A percentile compares a stretch with the other conserved stretches of the same genome.
phyloP scores from a whole-genome alignment of 2,329 filamentous ascomycete species.

The Phialemoniopsis sp. region DNA sequence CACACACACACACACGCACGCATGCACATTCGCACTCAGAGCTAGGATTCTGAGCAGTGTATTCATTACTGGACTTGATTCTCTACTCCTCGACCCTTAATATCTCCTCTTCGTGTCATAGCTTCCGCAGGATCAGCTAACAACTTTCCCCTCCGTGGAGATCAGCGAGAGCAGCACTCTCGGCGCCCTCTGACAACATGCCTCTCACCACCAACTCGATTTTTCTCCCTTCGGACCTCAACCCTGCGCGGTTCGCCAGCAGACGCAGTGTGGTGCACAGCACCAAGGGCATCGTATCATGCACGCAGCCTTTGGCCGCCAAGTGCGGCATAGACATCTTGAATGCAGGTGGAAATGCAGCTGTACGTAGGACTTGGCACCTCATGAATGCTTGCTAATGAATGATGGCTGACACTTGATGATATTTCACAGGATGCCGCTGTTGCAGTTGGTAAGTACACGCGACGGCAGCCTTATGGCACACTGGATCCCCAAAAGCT shows the following conservation, averaged over 20 bases:
- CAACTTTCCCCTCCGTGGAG: too few species aligned
- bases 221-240: constrained; percentile 36
- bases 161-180: too few species aligned
- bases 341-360: constrained; percentile 87
- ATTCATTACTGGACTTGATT: background rate
- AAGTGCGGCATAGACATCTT: constrained; percentile 83
- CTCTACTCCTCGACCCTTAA: background rate
- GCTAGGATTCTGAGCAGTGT: background rate
- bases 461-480: background rate
- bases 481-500: constrained; percentile 1
- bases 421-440: constrained; percentile 96
- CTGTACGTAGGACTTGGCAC: constrained; percentile 61
- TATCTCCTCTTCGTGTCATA: too few species aligned
- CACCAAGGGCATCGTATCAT: constrained; percentile 85
- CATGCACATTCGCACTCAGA: too few species aligned
- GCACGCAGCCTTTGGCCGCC: constrained; percentile 83
- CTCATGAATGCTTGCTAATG: too few species aligned
- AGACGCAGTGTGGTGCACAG: constrained; percentile 90
- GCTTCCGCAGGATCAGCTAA: too few species aligned
- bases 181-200: constrained; percentile 25
- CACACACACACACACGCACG: too few species aligned
- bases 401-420: too few species aligned
- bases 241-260: constrained; percentile 54
- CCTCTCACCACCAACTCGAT: constrained; percentile 38
- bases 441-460: constrained; percentile 72